Evolutionary conservation across 2,329 filamentous ascomycete genomes (phyloP).

Genomic region (Sporothrix variecibatus): DNA sequence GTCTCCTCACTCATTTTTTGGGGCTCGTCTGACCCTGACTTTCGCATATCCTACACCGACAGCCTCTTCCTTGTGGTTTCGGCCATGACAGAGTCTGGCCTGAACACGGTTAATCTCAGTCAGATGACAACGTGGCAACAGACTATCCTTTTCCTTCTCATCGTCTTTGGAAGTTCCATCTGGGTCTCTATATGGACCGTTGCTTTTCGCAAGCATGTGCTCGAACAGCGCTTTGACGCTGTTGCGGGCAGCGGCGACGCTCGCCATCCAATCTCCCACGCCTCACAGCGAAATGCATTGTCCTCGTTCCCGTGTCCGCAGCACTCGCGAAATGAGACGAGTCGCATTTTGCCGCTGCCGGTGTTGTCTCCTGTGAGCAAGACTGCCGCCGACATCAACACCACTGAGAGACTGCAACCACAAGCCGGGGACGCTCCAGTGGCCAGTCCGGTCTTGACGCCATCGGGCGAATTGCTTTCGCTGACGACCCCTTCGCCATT

Average conservation of each 20-base stretch:
- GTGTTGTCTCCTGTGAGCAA: background rate
- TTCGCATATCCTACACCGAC: conserved; percentile 61
- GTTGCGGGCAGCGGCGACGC: conserved; percentile 50
- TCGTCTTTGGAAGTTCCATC: conserved; percentile 64
- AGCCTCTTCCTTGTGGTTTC: conserved; percentile 64
- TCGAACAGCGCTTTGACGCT: conserved; percentile 60
- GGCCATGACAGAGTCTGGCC: conserved; percentile 67
- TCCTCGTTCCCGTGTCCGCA: background rate
- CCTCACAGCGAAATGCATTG: background rate
- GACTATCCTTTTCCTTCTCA: conserved; percentile 61
- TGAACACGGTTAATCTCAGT: conserved; percentile 65
- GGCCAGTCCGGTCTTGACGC: background rate
- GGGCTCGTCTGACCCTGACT: conserved; percentile 52
- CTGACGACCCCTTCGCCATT: conserved; percentile 25
- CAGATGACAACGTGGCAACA: conserved; percentile 68
- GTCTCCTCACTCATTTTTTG: conserved; percentile 63
- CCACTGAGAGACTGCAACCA: background rate
- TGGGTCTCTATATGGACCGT: conserved; percentile 67
- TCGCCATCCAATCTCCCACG: conserved; percentile 33
- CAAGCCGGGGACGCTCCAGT: background rate
- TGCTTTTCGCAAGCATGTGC: conserved; percentile 59
- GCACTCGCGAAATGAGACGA: background rate
- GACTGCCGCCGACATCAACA: background rate
- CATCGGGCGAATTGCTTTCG: conserved; percentile 33
- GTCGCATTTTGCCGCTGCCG: background rate